Conservation (phyloP, 768 basidiomycete genomes). For the Calocera viscosa region DNA sequence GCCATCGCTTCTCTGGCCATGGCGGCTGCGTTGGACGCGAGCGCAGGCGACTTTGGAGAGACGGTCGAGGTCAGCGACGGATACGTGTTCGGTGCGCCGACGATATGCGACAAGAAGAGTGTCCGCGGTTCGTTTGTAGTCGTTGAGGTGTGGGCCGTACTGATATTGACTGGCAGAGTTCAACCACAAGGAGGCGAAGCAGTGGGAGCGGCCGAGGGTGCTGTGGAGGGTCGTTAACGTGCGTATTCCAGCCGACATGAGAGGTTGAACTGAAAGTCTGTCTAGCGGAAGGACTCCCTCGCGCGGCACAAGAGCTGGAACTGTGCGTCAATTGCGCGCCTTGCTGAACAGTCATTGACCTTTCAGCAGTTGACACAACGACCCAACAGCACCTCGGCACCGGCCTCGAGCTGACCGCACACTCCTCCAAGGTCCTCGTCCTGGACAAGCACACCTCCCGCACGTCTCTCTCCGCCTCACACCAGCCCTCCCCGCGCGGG, state of each 20-base stretch:
- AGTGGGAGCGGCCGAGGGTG: not conserved
- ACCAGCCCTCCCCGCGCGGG: not conserved
- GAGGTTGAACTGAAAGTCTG: not conserved
- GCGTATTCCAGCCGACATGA: not conserved
- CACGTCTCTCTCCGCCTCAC: not conserved
- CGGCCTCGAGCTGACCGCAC: not conserved
- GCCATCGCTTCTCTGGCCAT: not conserved
- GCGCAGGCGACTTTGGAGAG: not conserved
- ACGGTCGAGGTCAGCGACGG: not conserved
- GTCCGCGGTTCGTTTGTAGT: not conserved
- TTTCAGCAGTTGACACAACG: not conserved
- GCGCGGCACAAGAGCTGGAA: conserved; percentile 4
- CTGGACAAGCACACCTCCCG: not conserved
- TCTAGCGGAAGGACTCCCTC: not conserved
- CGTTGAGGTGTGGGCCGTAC: not conserved
- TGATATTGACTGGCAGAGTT: not conserved
- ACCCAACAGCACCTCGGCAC: not conserved
- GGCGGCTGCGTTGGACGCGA: not conserved
- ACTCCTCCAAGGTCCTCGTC: not conserved
- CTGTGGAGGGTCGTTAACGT: conserved; percentile 2
- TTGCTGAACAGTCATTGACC: not conserved
- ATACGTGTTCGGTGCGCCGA: not conserved
- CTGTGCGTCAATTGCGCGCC: not conserved
- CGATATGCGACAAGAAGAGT: not conserved
- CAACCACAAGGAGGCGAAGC: not conserved